Conservation (phyloP, 441 rosid species). For the Euphorbia schlechtendalii region DNA sequence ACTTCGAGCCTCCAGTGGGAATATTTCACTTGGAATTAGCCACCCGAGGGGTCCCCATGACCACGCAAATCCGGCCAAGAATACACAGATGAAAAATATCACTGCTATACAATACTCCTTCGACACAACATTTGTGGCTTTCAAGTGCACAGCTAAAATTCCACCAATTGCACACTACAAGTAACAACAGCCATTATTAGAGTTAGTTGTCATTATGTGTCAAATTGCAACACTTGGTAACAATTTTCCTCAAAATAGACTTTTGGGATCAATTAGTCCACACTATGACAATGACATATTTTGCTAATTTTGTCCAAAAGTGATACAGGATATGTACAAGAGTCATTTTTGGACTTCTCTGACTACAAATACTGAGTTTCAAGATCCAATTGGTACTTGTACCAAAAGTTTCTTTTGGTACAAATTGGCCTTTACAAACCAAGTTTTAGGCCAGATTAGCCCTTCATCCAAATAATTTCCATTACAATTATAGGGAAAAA, state of each 20-base stretch:
- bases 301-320: background rate
- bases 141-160: conserved; percentile 26
- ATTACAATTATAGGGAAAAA: background rate
- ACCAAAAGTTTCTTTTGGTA: background rate
- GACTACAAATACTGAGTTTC: background rate
- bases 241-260: background rate
- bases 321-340: background rate
- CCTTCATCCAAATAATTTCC: background rate
- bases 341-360: background rate
- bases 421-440: background rate
- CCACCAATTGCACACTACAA: conserved; percentile 40
- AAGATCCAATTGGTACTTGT: background rate
- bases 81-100: conserved; percentile 41
- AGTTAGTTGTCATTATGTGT: background rate
- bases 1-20: conserved; percentile 49
- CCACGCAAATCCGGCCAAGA: conserved; percentile 73
- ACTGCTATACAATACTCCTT: conserved; percentile 23
- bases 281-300: background rate
- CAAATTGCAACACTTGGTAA: background rate
- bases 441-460: background rate
- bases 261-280: background rate
- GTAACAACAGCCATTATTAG: background rate
- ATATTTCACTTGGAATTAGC: conserved; percentile 71
- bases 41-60: conserved; percentile 90
- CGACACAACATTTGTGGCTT: conserved; percentile 31